phyloP scores from a whole-genome alignment of 768 basidiomycete genomes.

The Amanita exitialis region DNA sequence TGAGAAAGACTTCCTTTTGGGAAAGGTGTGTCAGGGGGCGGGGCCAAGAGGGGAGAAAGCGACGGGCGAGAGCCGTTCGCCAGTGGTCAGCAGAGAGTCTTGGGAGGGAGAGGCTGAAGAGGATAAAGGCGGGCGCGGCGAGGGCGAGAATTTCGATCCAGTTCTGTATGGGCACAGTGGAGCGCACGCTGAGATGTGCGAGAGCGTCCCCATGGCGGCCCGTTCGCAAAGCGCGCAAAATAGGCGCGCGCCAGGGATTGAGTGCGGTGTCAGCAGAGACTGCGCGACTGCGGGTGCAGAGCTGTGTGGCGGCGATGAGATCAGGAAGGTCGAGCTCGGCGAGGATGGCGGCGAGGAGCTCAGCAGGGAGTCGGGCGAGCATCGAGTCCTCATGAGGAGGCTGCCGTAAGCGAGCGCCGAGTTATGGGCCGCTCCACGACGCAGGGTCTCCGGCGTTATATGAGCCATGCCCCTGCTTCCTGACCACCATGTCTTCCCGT shows the following conservation, averaged over 20 bases:
- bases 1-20: slow-evolving; percentile 62
- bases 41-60: slow-evolving; percentile 71
- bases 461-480: neutral
- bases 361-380: slow-evolving; percentile 38
- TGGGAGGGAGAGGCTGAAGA: slow-evolving; percentile 61
- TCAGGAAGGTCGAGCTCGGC: slow-evolving; percentile 56
- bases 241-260: slow-evolving; percentile 71
- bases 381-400: neutral
- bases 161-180: slow-evolving; percentile 62
- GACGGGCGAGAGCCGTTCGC: slow-evolving; percentile 62
- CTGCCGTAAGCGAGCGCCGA: neutral
- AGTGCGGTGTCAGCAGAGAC: slow-evolving; percentile 55
- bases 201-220: slow-evolving; percentile 39
- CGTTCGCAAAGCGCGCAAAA: slow-evolving; percentile 43
- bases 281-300: slow-evolving; percentile 47
- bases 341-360: slow-evolving; percentile 65
- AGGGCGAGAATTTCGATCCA: slow-evolving; percentile 70
- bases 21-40: slow-evolving; percentile 54
- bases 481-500: slow-evolving; percentile 20
- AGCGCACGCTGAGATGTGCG: slow-evolving; percentile 50
- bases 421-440: neutral
- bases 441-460: neutral
- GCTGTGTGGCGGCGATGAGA: slow-evolving; percentile 45
- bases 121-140: slow-evolving; percentile 50
- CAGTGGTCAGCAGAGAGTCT: slow-evolving; percentile 57